phyloP scores from a whole-genome alignment of 1,284 basidiomycete genomes.

The Cerrena zonata region DNA sequence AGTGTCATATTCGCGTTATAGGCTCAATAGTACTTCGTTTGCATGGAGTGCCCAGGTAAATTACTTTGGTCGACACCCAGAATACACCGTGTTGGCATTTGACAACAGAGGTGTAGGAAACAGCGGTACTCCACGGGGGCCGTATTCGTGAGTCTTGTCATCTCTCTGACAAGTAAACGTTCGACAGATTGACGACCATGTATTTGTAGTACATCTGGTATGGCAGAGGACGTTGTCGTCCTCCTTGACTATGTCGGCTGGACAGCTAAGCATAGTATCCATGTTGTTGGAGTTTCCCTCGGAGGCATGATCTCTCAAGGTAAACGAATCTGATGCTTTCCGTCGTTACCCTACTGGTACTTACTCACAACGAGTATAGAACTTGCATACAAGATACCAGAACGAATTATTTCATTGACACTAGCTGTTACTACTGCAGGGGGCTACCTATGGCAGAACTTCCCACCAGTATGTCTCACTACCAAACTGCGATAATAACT shows the following conservation, averaged over 20 bases:
- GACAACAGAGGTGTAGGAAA: slow-evolving; percentile 87
- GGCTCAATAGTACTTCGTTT: slow-evolving; percentile 59
- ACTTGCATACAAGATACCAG: slow-evolving; percentile 59
- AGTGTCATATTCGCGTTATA: no score
- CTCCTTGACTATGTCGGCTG: slow-evolving; percentile 72
- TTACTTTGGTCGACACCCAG: slow-evolving; percentile 44
- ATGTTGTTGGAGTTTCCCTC: slow-evolving; percentile 75
- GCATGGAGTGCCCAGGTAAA: slow-evolving; percentile 58
- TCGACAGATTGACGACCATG: no score
- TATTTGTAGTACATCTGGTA: slow-evolving; percentile 55
- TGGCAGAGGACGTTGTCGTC: slow-evolving; percentile 73
- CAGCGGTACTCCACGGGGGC: slow-evolving; percentile 64
- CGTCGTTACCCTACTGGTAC: neutral
- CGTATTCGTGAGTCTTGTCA: slow-evolving; percentile 45
- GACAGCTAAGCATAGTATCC: slow-evolving; percentile 55
- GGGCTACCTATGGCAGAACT: slow-evolving; percentile 47
- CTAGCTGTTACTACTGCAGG: slow-evolving; percentile 71
- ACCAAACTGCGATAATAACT: neutral
- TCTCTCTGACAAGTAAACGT: no score
- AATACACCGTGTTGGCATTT: slow-evolving; percentile 69
- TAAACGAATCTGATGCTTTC: no score
- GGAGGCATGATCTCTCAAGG: slow-evolving; percentile 86
- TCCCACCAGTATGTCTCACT: slow-evolving; percentile 49
- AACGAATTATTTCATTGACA: slow-evolving; percentile 61
- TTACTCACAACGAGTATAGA: slow-evolving; percentile 47